phyloP scores from a whole-genome alignment of 2,329 filamentous ascomycete genomes.

The Cercospora janseana region DNA sequence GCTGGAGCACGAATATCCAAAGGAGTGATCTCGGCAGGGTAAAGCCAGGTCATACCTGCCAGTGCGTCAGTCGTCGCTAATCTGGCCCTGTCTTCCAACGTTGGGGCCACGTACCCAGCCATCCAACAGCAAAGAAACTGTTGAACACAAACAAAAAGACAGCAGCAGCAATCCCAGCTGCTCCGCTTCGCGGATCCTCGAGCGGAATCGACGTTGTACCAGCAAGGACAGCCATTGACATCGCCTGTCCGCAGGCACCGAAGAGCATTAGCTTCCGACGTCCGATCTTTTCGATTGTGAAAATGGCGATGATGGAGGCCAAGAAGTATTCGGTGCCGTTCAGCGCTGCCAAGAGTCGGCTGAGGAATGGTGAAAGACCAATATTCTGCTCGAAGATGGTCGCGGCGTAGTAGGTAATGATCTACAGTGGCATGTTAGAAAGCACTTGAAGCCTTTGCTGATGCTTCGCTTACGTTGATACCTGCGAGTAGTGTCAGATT shows the following conservation, averaged over 20 bases:
- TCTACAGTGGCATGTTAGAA: conserved; percentile 10
- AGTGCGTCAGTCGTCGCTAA: no score
- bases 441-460: background rate
- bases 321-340: conserved; percentile 57
- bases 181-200: conserved; percentile 16
- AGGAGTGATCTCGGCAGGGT: conserved; percentile 31
- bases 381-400: conserved; percentile 55
- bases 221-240: conserved; percentile 36
- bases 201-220: conserved; percentile 29
- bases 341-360: conserved; percentile 50
- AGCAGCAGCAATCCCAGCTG: conserved; percentile 41
- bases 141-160: conserved; percentile 42
- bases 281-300: conserved; percentile 50
- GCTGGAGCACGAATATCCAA: conserved; percentile 39
- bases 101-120: conserved; percentile 22
- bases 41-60: conserved; percentile 33
- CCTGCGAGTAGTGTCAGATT: background rate
- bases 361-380: conserved; percentile 51
- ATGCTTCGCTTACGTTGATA: background rate
- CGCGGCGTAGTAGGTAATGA: conserved; percentile 42
- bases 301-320: conserved; percentile 50
- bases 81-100: background rate
- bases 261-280: conserved; percentile 70
- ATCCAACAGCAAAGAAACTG: conserved; percentile 39
- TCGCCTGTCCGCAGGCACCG: conserved; percentile 48